Base-by-base conservation (phyloP, 768 basidiomycete species). In the Russula earlei region DNA sequence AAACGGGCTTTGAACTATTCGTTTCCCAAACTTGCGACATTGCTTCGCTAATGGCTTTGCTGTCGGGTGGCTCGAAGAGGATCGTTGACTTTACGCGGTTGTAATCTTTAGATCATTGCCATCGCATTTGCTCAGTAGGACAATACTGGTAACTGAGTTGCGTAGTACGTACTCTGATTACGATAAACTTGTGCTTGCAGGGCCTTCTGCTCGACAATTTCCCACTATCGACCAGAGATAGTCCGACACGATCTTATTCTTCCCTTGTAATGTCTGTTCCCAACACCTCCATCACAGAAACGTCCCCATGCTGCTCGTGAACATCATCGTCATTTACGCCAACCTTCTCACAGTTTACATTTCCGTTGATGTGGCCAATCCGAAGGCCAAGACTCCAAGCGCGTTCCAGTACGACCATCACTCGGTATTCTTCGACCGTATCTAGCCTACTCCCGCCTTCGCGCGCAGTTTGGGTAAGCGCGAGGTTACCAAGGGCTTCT, bases 341-440 rank as follows among this genome's bases (percentile, higher is more conserved):
- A 17, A 27, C 19, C 47, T 14, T 29, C 6, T n/a, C 33, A 10
- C 17, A 40, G 7, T 25, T 40, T 9, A 12, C 12, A 43, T 31
- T 8, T 12, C 45, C 45, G 11, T 12, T 19, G 12, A 47, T 47
- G 14, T 47, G 29, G 14, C 45, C 45, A 14, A 47, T 50, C 46
- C 56, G 31, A 24, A 52, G 50, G 12, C 56, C 56, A 25, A 57
- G 27, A 25, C 45, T 47, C 56, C 56, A 57, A 9, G 56, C 56
- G 2, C 56, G 51, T 42, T 57, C 56, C 11, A 57, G 41, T 17
- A 58, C 40, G 22, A 17, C 52, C 41, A 58, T 48, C 34, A 58
- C 47, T 12, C 47, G 41, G 11, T 44, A 25, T 12, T 49, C 52
- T 52, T 58, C 52, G 3, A 58, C 52, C 2, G 37, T 9, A n/a